A percentile compares a stretch with the other conserved stretches of the same genome.
These are phyloP conservation scores for Rutstroemia sydowiana DNA, from an alignment of 2,329 filamentous ascomycete species.

Conservation along the genomic window DNA sequence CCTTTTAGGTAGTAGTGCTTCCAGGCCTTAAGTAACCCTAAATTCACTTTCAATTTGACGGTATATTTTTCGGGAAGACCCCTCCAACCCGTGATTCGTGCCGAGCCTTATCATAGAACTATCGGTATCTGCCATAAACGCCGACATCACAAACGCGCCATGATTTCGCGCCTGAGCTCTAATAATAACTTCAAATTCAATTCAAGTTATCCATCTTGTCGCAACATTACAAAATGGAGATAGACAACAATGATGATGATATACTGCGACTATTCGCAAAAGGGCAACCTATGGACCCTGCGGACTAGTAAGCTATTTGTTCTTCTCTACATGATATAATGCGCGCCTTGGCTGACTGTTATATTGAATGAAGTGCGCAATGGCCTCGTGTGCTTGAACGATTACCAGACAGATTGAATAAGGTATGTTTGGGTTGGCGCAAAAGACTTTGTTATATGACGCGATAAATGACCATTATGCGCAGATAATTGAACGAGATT, in stretches of 20 bases:
- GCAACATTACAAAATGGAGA: conserved; percentile 41
- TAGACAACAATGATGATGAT: conserved; percentile 44
- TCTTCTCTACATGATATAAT: neutral
- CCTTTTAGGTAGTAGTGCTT: no score
- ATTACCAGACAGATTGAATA: conserved; percentile 33
- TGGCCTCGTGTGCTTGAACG: conserved; percentile 34
- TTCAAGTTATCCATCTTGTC: conserved; percentile 14
- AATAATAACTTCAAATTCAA: neutral
- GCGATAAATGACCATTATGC: neutral
- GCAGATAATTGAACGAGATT: conserved; percentile 69
- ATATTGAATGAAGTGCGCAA: neutral
- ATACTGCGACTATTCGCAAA: conserved; percentile 36
- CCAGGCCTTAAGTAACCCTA: no score
- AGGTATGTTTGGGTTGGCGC: conserved; percentile 15
- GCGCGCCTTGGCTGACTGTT: neutral
- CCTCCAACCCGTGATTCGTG: neutral
- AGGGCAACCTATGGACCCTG: conserved; percentile 45
- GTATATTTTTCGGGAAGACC: neutral
- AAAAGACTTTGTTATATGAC: neutral
- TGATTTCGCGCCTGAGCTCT: neutral
- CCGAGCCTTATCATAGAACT: neutral
- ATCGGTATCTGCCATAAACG: neutral
- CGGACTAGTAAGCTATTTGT: conserved; percentile 45
- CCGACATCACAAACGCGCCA: neutral
- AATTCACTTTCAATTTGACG: no score